Evolutionary conservation across 1,139 yeast species (phyloP), one percentile per base, ranked within the genome.

Genomic region (Candida neerlandica): DNA sequence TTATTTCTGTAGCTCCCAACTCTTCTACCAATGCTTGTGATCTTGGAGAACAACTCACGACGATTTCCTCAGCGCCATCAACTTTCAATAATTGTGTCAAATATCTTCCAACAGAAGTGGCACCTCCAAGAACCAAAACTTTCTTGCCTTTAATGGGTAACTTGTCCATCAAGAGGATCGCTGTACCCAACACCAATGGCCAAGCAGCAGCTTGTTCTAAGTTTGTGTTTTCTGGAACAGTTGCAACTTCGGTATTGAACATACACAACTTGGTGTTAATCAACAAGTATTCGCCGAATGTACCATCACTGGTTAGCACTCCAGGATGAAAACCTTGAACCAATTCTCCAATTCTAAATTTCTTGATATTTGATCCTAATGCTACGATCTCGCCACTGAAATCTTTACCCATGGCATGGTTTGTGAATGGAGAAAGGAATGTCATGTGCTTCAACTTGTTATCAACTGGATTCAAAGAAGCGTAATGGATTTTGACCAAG

Each of bases 401-500:
- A 58, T 89, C 96, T 51, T 81, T 71, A 3, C 94, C 91, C 21
- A 84, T 60, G 9, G 89, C 89, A 23, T 43, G 34, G 21, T 19
- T 14, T 26, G 40, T 14, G 27, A 43, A 38, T 15, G 30, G 34
- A 5, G 43, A 45, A 40, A 50, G 35, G 55, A 58, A 67, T 58
- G 55, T 61, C 47, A 66, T 63, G 51, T 75, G 70, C 56, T 73
- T 69, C 46, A 85, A 59, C 47, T 84, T 69, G 46, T 78, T 53
- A 62, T 88, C 96, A 41, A 86, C 73, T 0, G 96, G 94, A 58
- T 87, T 88, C 46, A 86, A 66, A 0, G 86, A 78, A 1, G 84
- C 84, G n/a, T 81, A 75, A 40, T 69, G 71, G 18, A 86, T 81
- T 58, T 83, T 81, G 30, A 89, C 75, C 23, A 87, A 71, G 5